phyloP scores from a whole-genome alignment of 768 basidiomycete genomes.

The Russula abietina region DNA sequence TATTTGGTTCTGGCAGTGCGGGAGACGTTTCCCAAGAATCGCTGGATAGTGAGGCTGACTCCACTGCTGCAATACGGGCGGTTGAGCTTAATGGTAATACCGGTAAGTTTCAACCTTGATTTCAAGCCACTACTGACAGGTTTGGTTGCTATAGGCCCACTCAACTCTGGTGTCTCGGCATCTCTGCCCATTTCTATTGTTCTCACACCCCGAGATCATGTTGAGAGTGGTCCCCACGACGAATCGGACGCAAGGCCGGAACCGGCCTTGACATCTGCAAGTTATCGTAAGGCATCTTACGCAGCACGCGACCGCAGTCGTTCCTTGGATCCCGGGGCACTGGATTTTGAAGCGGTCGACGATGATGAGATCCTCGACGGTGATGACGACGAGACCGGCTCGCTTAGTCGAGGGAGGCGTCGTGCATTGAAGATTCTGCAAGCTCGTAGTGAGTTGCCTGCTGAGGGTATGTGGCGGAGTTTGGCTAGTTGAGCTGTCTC shows the following conservation, averaged over 20 bases:
- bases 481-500: conserved; percentile 38
- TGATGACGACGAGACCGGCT: conserved; percentile 32
- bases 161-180: conserved; percentile 34
- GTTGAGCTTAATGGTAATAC: conserved; percentile 23
- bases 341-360: conserved; percentile 51
- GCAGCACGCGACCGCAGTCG: conserved; percentile 62
- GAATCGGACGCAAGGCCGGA: conserved; percentile 23
- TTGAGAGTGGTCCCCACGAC: background rate
- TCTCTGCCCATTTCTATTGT: conserved; percentile 63
- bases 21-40: conserved; percentile 28
- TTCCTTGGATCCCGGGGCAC: conserved; percentile 60
- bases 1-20: conserved; percentile 38
- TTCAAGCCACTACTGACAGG: background rate
- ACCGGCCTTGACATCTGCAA: conserved; percentile 27
- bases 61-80: conserved; percentile 22
- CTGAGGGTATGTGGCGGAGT: conserved; percentile 78
- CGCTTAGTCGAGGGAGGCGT: conserved; percentile 43
- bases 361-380: conserved; percentile 38
- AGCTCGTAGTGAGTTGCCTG: conserved; percentile 60
- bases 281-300: conserved; percentile 51
- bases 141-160: background rate
- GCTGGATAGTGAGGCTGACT: conserved; percentile 30
- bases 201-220: conserved; percentile 29
- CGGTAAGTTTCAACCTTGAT: background rate
- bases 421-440: conserved; percentile 66